Percentiles rank a stretch among this genome's conserved stretches.
Evolutionary conservation across 2,329 filamentous ascomycete genomes (phyloP).

Genomic region (Colletotrichum siamense): DNA sequence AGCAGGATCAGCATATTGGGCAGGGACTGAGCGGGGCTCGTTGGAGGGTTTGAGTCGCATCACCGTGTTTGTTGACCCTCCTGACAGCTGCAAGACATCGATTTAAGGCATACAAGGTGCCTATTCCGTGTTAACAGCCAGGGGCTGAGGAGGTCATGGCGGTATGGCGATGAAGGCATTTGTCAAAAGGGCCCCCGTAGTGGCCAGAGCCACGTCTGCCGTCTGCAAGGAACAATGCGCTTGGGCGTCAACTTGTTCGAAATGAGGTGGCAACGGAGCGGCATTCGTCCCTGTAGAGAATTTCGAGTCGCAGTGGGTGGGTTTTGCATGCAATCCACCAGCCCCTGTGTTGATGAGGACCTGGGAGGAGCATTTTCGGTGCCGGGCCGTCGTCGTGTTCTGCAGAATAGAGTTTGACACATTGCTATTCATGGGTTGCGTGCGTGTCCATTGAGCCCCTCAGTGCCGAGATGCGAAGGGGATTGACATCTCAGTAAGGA

Average conservation of each 20-base stretch:
- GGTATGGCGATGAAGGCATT: background rate
- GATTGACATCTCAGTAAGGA: background rate
- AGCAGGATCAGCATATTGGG: conserved; percentile 6
- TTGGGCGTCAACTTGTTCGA: background rate
- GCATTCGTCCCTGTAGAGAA: background rate
- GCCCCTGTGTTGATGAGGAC: background rate
- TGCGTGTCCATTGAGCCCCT: background rate
- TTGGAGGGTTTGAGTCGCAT: conserved; percentile 4
- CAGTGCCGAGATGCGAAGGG: background rate
- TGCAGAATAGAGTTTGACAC: background rate
- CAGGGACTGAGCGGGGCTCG: conserved; percentile 3
- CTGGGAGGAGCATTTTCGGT: background rate
- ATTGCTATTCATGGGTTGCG: background rate
- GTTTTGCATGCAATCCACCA: background rate
- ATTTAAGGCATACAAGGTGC: background rate
- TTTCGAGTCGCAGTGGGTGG: background rate
- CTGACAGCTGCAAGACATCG: conserved; percentile 21
- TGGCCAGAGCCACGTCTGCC: background rate
- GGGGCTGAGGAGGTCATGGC: background rate
- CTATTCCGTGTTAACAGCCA: background rate
- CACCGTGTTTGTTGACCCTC: conserved; percentile 1
- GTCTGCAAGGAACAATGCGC: background rate
- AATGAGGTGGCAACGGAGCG: background rate
- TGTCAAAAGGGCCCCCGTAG: background rate
- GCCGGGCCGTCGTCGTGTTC: background rate